Percentiles rank a stretch among this genome's conserved stretches.
These are phyloP conservation scores for Tephrocybe sp. DNA, from an alignment of 768 basidiomycete species.

Conservation along the genomic window DNA sequence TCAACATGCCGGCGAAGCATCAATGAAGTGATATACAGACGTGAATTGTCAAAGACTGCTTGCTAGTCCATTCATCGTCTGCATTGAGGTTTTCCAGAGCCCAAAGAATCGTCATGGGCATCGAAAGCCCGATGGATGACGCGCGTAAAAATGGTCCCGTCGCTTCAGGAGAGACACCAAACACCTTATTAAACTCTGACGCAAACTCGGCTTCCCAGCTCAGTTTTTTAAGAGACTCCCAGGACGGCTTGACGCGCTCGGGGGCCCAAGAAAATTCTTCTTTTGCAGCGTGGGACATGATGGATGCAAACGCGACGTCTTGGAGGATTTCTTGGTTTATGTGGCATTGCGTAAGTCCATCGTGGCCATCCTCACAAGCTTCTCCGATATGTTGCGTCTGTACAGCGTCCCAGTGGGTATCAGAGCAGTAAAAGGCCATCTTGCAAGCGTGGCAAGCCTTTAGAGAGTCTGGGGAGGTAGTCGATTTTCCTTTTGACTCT, in stretches of 20 bases:
- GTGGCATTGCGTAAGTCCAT: constrained; percentile 24
- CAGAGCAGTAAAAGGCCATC: constrained; percentile 25
- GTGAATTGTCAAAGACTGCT: constrained; percentile 21
- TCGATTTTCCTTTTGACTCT: constrained; percentile 2
- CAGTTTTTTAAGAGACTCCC: constrained; percentile 23
- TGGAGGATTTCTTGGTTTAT: constrained; percentile 21
- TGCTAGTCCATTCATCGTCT: constrained; percentile 18
- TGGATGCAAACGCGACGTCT: constrained; percentile 15
- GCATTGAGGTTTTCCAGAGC: constrained; percentile 21
- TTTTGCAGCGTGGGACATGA: neutral
- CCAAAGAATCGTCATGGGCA: constrained; percentile 26
- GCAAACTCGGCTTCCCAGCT: constrained; percentile 28
- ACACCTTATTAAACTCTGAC: constrained; percentile 11
- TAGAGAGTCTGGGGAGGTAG: constrained; percentile 9
- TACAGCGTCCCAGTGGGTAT: constrained; percentile 22
- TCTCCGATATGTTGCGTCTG: constrained; percentile 15
- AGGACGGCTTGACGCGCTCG: constrained; percentile 22
- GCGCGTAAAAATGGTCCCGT: constrained; percentile 21
- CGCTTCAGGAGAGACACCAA: constrained; percentile 4
- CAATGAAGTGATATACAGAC: constrained; percentile 4
- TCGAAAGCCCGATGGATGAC: constrained; percentile 23
- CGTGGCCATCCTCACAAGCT: constrained; percentile 21
- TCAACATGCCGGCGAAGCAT: neutral
- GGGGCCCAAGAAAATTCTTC: constrained; percentile 30
- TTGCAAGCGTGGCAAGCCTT: constrained; percentile 23